Conservation (phyloP, 192 early-diverging fungal species). For the Lobosporangium transversale region DNA sequence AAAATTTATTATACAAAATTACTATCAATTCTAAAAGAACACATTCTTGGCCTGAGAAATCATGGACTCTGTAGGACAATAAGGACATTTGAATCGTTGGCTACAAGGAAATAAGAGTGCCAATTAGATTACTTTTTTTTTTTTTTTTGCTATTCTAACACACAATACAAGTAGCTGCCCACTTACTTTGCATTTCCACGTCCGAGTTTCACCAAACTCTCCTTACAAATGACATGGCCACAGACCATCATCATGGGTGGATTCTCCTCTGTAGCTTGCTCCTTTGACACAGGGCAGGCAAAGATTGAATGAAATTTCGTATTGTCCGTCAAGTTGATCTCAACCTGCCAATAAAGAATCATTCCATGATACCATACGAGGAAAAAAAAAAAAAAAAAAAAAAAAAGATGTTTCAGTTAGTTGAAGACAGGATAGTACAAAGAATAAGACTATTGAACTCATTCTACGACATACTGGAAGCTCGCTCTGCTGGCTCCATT, state of each 20-base stretch:
- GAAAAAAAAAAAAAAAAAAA: neutral
- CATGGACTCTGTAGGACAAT: constrained; percentile 92
- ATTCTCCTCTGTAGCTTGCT: constrained; percentile 91
- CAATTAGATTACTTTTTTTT: too few relatives aligned
- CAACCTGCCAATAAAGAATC: constrained; percentile 56
- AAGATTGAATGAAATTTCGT: constrained; percentile 96
- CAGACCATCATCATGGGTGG: constrained; percentile 99
- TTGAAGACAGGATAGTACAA: neutral
- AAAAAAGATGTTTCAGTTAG: neutral
- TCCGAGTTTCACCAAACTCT: constrained; percentile 84
- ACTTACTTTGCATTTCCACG: constrained; percentile 69
- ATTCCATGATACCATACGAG: neutral
- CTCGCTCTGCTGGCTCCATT: constrained; percentile 94
- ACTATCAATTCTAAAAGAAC: constrained; percentile 74
- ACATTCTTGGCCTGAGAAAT: constrained; percentile 79
- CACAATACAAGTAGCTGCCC: too few relatives aligned
- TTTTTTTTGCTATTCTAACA: too few relatives aligned
- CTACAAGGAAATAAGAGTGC: constrained; percentile 12
- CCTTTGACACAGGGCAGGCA: constrained; percentile 96
- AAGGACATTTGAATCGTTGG: constrained; percentile 94
- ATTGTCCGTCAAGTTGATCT: constrained; percentile 87
- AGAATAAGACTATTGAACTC: neutral
- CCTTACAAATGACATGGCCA: constrained; percentile 96
- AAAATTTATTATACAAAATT: too few relatives aligned
- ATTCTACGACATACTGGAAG: constrained; percentile 69